phyloP scores from a whole-genome alignment of 805 yeast genomes.

The Cyberlindnera maritima region DNA sequence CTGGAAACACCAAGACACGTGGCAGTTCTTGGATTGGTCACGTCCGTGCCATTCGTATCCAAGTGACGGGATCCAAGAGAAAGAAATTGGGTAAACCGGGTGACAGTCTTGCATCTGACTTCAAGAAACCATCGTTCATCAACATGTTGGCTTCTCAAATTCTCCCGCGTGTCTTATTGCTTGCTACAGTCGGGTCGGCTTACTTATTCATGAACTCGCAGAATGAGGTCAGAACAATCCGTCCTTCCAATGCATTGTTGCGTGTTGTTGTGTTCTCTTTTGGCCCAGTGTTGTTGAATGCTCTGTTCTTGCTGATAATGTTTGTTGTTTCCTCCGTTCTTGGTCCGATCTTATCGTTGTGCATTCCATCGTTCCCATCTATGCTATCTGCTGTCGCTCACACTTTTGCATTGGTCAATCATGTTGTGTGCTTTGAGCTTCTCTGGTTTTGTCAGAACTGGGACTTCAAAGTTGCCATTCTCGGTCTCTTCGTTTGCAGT shows the following conservation, averaged over 20 bases:
- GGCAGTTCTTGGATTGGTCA: constrained; percentile 45
- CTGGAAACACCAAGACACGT: constrained; percentile 44
- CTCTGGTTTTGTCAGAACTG: constrained; percentile 57
- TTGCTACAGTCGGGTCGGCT: constrained; percentile 40
- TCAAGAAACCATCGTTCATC: constrained; percentile 47
- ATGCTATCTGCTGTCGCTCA: constrained; percentile 50
- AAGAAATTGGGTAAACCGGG: constrained; percentile 36
- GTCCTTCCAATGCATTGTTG: constrained; percentile 40
- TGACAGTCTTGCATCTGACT: constrained; percentile 41
- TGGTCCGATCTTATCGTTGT: constrained; percentile 46
- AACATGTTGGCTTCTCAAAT: constrained; percentile 42
- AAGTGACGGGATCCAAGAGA: constrained; percentile 54
- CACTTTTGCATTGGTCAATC: constrained; percentile 42
- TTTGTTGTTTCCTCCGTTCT: constrained; percentile 40
- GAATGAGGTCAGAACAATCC: constrained; percentile 36
- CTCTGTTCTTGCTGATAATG: constrained; percentile 35
- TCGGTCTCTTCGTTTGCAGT: constrained; percentile 50
- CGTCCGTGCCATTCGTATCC: constrained; percentile 48
- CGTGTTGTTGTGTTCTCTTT: constrained; percentile 43
- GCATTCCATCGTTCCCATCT: constrained; percentile 44
- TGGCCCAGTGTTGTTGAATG: constrained; percentile 47
- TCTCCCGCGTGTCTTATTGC: constrained; percentile 35
- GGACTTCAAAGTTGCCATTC: constrained; percentile 47
- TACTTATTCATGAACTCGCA: constrained; percentile 55
- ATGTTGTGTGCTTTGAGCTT: constrained; percentile 48